Conservation (phyloP, 768 basidiomycete genomes). For the Sporobolomyces roseus region DNA sequence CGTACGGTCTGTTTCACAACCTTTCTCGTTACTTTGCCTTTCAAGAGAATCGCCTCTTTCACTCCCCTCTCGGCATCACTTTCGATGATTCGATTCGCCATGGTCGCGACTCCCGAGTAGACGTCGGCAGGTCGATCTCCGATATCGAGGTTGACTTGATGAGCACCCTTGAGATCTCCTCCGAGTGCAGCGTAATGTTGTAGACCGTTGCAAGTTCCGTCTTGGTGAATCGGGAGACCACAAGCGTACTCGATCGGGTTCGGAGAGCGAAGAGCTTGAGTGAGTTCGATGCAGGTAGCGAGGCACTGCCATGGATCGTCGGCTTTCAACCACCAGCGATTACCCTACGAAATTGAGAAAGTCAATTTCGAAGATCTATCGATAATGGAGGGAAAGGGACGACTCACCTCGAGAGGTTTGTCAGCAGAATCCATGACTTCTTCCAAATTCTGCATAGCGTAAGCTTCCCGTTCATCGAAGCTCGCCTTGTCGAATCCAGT, state of each 20-base stretch:
- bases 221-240: constrained; percentile 87
- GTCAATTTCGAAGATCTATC: too few species aligned
- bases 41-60: constrained; percentile 59
- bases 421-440: constrained; percentile 78
- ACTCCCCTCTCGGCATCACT: constrained; percentile 47
- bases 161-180: constrained; percentile 80
- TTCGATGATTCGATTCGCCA: constrained; percentile 68
- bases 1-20: constrained; percentile 94
- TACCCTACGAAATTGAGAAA: constrained; percentile 54
- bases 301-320: constrained; percentile 99
- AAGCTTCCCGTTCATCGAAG: constrained; percentile 85
- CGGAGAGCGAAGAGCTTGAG: constrained; percentile 68
- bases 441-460: constrained; percentile 66
- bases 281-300: constrained; percentile 85
- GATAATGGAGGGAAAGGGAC: too few species aligned
- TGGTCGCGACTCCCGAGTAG: constrained; percentile 81
- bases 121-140: constrained; percentile 88
- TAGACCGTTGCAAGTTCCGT: constrained; percentile 96
- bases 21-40: constrained; percentile 80
- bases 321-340: constrained; percentile 80
- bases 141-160: constrained; percentile 79
- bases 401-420: constrained; percentile 67
- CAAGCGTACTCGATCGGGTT: constrained; percentile 61
- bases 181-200: constrained; percentile 98
- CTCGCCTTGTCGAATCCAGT: constrained; percentile 91